Evolutionary conservation across 164 flowering plant species (phyloP).

Genomic region (Kingdonia uniflora): DNA sequence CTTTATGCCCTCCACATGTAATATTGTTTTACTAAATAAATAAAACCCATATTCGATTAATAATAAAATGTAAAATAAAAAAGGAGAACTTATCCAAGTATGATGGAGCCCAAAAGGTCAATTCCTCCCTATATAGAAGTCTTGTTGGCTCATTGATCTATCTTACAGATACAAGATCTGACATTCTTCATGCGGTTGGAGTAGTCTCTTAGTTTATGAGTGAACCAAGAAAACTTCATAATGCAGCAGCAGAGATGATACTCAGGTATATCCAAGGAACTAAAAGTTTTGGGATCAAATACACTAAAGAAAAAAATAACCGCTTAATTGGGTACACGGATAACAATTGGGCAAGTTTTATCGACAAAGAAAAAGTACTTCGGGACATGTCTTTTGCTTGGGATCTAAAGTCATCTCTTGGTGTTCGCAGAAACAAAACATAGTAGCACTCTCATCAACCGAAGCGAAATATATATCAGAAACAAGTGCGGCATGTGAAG

Average conservation of each 20-base stretch:
- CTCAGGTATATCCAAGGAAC: neutral
- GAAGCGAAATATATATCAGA: neutral
- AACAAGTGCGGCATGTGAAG: constrained; percentile 4
- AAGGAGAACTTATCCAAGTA: constrained; percentile 7
- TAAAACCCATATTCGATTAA: too few species aligned
- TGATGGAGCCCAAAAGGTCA: constrained; percentile 8
- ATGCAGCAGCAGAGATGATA: constrained; percentile 2
- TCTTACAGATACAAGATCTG: constrained; percentile 4
- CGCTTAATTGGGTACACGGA: neutral
- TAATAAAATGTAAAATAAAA: too few species aligned
- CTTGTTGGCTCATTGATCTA: constrained; percentile 8
- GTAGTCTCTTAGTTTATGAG: constrained; percentile 7
- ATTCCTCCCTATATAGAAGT: constrained; percentile 3
- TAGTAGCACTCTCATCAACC: neutral
- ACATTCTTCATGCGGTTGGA: constrained; percentile 4
- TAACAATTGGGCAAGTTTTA: constrained; percentile 1
- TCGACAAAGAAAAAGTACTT: constrained; percentile 5
- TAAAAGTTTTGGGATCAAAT: neutral
- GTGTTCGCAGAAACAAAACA: neutral
- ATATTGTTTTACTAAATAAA: too few species aligned
- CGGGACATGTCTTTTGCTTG: neutral
- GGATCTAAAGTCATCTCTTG: neutral
- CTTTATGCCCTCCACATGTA: too few species aligned
- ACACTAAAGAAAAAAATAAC: neutral
- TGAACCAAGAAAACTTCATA: constrained; percentile 5